Evolutionary conservation across 768 basidiomycete species (phyloP), one percentile per base, ranked within the genome.

Genomic region (Dacryopinax spathularia): DNA sequence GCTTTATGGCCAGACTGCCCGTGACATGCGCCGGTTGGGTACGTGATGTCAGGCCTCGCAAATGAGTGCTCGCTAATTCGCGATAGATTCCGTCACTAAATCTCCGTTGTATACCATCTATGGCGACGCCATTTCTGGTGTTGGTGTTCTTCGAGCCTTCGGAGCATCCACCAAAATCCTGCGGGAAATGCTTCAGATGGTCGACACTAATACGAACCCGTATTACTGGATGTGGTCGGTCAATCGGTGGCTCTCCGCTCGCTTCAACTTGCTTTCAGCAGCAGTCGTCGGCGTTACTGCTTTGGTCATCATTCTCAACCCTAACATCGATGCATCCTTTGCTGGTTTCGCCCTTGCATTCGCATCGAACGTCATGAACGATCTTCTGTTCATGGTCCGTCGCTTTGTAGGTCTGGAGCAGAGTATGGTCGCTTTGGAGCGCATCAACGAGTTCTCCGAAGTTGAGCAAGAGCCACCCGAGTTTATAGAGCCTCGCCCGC

Each of bases 381-480:
- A 92, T 70, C 80, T 86, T 60, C 70, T 75, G 4, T 73, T 73
- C 43, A 70, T 75, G 78, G 84, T 91, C 59, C 82, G 89, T 60
- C 81, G 89, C 44, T 91, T 91, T 66, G 91, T 94, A 31, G 84
- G 88, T 20, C 77, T 95, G 20, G 91, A 96, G 70, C 92, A 96
- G 73, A 88, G 88, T 13, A 92, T 96, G 91, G 92, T 89, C 0
- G 86, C 89, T 33, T 75, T 91, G 34, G 91, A 94, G 72, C 86
- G 93, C 61, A 83, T 95, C 72, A 92, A 92, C 71, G 93, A 95
- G 75, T 94, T 88, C 72, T 87, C 91, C 2, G 88, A 91, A 67
- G 74, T 93, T 31, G 72, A 77, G 39, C 81, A 81, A 29, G 93
- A 97, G 76, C 80, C 86, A 9, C 79, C 91, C 1, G 93, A 97